Percentiles rank a stretch among this genome's conserved stretches.
These are phyloP conservation scores for Lagerstroemia speciosa DNA, from an alignment of 345 rosid species.

Conservation along the genomic window DNA sequence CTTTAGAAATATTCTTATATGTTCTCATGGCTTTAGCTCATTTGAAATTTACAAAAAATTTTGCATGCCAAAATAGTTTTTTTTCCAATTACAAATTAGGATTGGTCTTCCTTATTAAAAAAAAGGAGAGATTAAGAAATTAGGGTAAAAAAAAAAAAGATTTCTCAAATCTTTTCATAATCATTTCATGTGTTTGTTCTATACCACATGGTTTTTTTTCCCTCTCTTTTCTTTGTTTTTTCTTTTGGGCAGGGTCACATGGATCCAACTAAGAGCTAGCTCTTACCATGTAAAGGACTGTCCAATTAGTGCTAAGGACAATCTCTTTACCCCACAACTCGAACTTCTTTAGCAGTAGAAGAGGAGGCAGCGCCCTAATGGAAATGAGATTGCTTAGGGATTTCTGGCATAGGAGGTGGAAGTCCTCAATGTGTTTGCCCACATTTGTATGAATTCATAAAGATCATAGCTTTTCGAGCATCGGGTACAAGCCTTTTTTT, in stretches of 20 bases:
- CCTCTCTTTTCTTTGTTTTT: background rate
- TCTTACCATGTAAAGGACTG: background rate
- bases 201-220: background rate
- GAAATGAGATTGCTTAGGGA: background rate
- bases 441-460: background rate
- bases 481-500: background rate
- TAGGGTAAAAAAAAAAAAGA: background rate
- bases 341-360: background rate
- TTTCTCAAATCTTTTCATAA: background rate
- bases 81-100: too few relatives aligned
- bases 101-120: background rate
- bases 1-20: too few relatives aligned
- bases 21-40: too few relatives aligned
- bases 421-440: background rate
- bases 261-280: slow-evolving; percentile 5
- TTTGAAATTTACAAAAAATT: too few relatives aligned
- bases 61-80: too few relatives aligned
- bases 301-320: slow-evolving; percentile 1
- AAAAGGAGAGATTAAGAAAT: background rate
- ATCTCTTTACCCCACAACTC: background rate
- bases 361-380: background rate
- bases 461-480: background rate
- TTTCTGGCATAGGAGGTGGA: background rate
- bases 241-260: background rate
- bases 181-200: background rate